Percentiles rank a stretch among this genome's conserved stretches.
Evolutionary conservation across 441 rosid genomes (phyloP).

Genomic region (Viola pubescens): DNA sequence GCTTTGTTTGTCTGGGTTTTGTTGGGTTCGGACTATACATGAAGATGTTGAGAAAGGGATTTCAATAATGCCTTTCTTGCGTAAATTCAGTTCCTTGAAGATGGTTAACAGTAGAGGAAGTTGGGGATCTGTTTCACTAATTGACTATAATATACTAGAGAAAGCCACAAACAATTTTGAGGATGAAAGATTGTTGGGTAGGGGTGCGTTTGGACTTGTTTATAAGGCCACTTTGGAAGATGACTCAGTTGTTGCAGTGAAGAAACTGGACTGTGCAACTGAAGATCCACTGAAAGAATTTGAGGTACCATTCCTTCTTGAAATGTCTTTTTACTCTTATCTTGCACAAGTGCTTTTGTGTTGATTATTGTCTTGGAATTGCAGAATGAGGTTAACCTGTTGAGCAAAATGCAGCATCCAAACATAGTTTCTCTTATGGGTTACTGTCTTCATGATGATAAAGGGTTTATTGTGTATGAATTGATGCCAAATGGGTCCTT

Average conservation of each 20-base stretch:
- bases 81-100: conserved; percentile 41
- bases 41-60: conserved; percentile 46
- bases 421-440: conserved; percentile 71
- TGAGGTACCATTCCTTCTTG: conserved; percentile 37
- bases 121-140: conserved; percentile 42
- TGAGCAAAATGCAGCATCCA: conserved; percentile 67
- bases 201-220: conserved; percentile 84
- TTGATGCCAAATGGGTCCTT: conserved; percentile 82
- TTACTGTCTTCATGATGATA: conserved; percentile 45
- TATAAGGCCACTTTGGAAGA: conserved; percentile 62
- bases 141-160: conserved; percentile 58
- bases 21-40: conserved; percentile 15
- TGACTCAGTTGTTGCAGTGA: conserved; percentile 54
- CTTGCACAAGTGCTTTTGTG: not conserved
- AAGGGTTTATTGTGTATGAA: conserved; percentile 69
- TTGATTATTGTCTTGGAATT: conserved; percentile 18
- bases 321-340: conserved; percentile 1
- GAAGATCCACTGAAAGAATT: conserved; percentile 65
- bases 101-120: conserved; percentile 44
- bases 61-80: conserved; percentile 40
- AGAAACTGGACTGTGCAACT: conserved; percentile 60
- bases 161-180: conserved; percentile 57
- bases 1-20: conserved; percentile 15
- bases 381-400: conserved; percentile 79
- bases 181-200: conserved; percentile 63